A percentile compares a stretch with the other conserved stretches of the same genome.
Conservation (phyloP, 176 grass and related monocot genomes). For the Oryza glaberrima region DNA sequence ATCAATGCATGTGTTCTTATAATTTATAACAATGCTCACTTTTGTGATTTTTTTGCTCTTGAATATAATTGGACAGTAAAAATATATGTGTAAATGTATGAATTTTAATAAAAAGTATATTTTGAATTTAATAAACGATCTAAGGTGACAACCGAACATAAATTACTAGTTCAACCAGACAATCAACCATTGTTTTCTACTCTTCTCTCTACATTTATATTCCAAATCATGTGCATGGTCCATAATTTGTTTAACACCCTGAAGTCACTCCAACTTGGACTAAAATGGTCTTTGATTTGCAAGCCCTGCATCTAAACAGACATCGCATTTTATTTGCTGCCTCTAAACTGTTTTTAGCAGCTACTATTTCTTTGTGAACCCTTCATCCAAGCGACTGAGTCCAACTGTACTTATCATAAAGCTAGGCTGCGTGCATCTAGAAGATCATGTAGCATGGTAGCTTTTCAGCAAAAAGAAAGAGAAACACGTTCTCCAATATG, state of each 20-base stretch:
- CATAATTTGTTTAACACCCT: not conserved
- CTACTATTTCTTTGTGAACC: not conserved
- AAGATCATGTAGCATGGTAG: not conserved
- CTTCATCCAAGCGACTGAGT: not conserved
- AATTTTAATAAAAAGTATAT: not conserved
- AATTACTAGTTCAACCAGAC: constrained; percentile 2
- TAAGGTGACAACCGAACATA: constrained; percentile 18
- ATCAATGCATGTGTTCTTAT: not conserved
- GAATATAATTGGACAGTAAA: not conserved
- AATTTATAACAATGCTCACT: not conserved
- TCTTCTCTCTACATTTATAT: not conserved
- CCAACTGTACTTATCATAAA: not conserved
- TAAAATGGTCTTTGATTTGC: not conserved
- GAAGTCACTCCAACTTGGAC: not conserved
- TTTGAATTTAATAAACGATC: constrained; percentile 13
- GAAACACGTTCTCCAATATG: not conserved
- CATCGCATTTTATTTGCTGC: not conserved
- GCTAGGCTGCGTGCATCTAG: not conserved
- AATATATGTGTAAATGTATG: not conserved
- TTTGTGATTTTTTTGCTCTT: not conserved
- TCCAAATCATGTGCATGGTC: not conserved
- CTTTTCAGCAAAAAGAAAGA: not conserved
- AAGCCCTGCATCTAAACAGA: not conserved
- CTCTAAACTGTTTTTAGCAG: not conserved
- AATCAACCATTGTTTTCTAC: not conserved